These are phyloP conservation scores for Suillus decipiens DNA, from an alignment of 768 basidiomycete species.

Conservation along the genomic window DNA sequence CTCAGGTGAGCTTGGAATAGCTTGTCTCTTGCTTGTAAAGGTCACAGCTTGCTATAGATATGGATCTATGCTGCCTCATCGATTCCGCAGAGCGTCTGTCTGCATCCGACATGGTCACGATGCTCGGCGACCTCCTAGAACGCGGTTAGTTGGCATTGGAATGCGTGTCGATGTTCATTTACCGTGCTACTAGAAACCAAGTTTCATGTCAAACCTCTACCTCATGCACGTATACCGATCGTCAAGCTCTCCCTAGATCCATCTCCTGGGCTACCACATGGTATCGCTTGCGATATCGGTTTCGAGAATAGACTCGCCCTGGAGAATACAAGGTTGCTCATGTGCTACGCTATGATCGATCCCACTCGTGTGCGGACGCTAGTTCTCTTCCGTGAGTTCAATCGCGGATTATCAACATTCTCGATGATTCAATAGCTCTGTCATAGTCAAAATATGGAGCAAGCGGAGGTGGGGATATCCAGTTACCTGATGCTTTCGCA, in stretches of 20 bases:
- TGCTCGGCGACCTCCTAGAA: constrained; percentile 91
- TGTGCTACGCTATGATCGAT: constrained; percentile 98
- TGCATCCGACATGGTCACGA: constrained; percentile 89
- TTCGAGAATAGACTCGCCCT: constrained; percentile 97
- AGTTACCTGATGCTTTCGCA: not conserved
- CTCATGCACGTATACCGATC: constrained; percentile 97
- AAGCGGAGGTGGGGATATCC: constrained; percentile 69
- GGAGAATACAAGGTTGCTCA: constrained; percentile 93
- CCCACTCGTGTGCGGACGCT: constrained; percentile 90
- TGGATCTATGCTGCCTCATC: constrained; percentile 98
- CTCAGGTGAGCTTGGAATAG: constrained; percentile 60
- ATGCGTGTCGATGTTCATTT: constrained; percentile 14
- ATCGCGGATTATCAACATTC: constrained; percentile 17
- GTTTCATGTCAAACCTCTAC: constrained; percentile 93
- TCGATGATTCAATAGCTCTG: constrained; percentile 15
- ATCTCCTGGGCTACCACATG: constrained; percentile 75
- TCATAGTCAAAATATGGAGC: constrained; percentile 96
- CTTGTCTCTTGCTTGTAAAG: constrained; percentile 8
- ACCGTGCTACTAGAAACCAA: constrained; percentile 71
- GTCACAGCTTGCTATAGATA: constrained; percentile 57
- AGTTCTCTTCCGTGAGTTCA: constrained; percentile 90
- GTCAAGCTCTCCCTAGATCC: constrained; percentile 94
- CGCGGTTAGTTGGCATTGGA: constrained; percentile 60
- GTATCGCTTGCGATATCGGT: constrained; percentile 97
- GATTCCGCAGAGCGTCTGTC: constrained; percentile 80